phyloP scores from a whole-genome alignment of 2,329 filamentous ascomycete genomes.

The Nemania sp. region DNA sequence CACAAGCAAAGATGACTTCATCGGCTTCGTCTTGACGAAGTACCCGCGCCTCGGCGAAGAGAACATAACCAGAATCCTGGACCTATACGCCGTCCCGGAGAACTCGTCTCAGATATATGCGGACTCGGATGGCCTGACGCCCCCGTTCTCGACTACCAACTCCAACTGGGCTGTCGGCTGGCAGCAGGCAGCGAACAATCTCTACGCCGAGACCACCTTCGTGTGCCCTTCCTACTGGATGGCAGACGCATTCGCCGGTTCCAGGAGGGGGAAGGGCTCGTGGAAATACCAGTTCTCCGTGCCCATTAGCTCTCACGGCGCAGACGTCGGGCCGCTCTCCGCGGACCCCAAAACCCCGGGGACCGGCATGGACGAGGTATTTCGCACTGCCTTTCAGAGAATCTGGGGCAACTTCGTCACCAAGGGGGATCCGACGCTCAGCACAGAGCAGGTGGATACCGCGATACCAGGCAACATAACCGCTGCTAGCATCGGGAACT shows the following conservation, averaged over 20 bases:
- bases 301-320: slow-evolving; percentile 45
- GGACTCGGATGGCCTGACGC: slow-evolving; percentile 44
- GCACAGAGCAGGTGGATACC: slow-evolving; percentile 36
- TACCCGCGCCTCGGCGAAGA: slow-evolving; percentile 43
- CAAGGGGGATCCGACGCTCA: slow-evolving; percentile 47
- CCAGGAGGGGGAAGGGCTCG: slow-evolving; percentile 34
- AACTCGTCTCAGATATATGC: slow-evolving; percentile 38
- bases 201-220: slow-evolving; percentile 60
- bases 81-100: slow-evolving; percentile 37
- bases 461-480: slow-evolving; percentile 36
- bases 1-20: slow-evolving; percentile 38
- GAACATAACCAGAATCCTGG: slow-evolving; percentile 42
- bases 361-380: slow-evolving; percentile 31
- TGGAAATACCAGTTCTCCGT: slow-evolving; percentile 57
- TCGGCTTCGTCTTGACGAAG: slow-evolving; percentile 39
- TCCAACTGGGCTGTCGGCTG: slow-evolving; percentile 55
- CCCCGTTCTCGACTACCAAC: slow-evolving; percentile 54
- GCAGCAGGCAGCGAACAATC: slow-evolving; percentile 58
- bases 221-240: slow-evolving; percentile 62
- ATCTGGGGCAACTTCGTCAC: slow-evolving; percentile 55
- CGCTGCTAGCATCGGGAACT: slow-evolving; percentile 38
- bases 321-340: slow-evolving; percentile 46
- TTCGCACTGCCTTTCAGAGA: slow-evolving; percentile 46
- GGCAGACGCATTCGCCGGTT: slow-evolving; percentile 49
- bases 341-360: slow-evolving; percentile 29